Conservation (phyloP, 345 rosid genomes). For the Eucalyptus fibrosa region DNA sequence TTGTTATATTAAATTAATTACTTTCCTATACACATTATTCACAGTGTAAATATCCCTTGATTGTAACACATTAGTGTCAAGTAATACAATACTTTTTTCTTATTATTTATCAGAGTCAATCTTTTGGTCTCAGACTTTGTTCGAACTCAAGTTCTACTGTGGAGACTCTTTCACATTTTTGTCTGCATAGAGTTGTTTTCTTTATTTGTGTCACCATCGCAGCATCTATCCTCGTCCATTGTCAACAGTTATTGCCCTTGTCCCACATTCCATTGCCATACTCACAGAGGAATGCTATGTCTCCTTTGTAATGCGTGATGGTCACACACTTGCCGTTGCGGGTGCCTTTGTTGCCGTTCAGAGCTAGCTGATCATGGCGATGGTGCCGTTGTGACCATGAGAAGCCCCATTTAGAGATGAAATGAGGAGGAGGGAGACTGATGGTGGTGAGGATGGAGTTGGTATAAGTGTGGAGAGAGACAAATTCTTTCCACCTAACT, state of each 20-base stretch:
- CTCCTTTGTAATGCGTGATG: neutral
- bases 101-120: no score
- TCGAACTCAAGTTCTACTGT: no score
- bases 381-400: neutral
- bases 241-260: neutral
- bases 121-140: no score
- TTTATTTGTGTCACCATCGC: neutral
- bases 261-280: neutral
- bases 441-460: neutral
- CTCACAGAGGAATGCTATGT: neutral
- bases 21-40: no score
- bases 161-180: neutral
- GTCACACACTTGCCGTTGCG: neutral
- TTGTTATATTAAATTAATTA: no score
- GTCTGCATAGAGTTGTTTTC: neutral
- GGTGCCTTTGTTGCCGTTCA: neutral
- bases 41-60: no score
- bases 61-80: no score
- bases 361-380: neutral
- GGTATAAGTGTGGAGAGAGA: neutral
- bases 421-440: neutral
- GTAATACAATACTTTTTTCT: no score
- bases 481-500: neutral
- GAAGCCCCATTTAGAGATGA: neutral
- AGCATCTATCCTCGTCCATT: neutral